phyloP scores from a whole-genome alignment of 1,284 basidiomycete species.

The Puccinia hordei region DNA sequence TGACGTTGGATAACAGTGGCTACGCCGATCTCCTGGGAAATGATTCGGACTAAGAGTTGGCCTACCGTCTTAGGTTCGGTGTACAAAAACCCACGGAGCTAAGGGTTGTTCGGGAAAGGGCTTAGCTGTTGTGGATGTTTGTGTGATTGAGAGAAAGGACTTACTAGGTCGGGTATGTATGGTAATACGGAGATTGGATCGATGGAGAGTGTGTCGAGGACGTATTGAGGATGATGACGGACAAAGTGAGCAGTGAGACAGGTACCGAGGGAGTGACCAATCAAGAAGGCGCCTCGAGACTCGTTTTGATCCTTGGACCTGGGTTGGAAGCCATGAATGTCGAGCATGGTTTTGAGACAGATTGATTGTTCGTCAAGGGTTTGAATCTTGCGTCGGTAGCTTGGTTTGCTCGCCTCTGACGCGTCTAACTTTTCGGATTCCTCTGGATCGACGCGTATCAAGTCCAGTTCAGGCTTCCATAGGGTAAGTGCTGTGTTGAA shows the following conservation, averaged over 20 bases:
- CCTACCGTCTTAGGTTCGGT: constrained; percentile 14
- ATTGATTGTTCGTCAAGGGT: constrained; percentile 17
- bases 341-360: constrained; percentile 8
- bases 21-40: constrained; percentile 25
- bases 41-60: not conserved
- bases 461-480: not conserved
- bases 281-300: constrained; percentile 9
- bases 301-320: not conserved
- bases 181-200: constrained; percentile 32
- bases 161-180: constrained; percentile 29
- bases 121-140: too few relatives aligned
- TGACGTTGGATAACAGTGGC: constrained; percentile 32
- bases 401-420: too few relatives aligned
- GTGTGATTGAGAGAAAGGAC: too few relatives aligned
- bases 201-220: constrained; percentile 10
- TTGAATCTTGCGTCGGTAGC: constrained; percentile 3
- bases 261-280: constrained; percentile 29
- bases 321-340: constrained; percentile 3
- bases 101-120: too few relatives aligned
- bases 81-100: constrained; percentile 32
- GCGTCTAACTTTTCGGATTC: not conserved
- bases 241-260: constrained; percentile 6
- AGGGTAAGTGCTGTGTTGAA: constrained; percentile 18
- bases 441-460: not conserved
- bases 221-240: not conserved